phyloP scores from a whole-genome alignment of 2,329 filamentous ascomycete genomes.

The Xylariaceae sp. region DNA sequence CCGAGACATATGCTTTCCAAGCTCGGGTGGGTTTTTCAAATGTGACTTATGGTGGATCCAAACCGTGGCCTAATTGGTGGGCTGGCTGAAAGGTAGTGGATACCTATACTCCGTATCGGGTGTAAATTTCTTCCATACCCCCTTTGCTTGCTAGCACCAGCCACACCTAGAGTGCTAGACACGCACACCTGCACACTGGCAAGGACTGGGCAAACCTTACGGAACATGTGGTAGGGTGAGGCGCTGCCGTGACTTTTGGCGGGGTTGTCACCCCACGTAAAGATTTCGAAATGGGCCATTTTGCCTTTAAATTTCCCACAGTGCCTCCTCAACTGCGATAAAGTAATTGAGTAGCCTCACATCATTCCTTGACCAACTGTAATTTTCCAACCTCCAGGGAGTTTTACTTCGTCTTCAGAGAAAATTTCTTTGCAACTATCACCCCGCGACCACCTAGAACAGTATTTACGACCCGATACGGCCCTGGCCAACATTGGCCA shows the following conservation, averaged over 20 bases:
- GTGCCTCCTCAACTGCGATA: constrained; percentile 28
- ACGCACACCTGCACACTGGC: no score
- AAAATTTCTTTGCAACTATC: neutral
- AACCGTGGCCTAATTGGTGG: no score
- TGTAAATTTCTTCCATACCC: constrained; percentile 20
- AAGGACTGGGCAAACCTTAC: no score
- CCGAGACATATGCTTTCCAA: constrained; percentile 19
- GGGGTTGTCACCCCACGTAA: constrained; percentile 34
- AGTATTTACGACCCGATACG: constrained; percentile 13
- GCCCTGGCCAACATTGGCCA: constrained; percentile 32
- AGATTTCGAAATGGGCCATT: constrained; percentile 30
- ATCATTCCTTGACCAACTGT: constrained; percentile 15
- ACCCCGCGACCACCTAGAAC: neutral
- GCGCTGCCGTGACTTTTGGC: constrained; percentile 22
- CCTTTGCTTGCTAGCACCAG: neutral
- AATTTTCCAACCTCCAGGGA: constrained; percentile 2
- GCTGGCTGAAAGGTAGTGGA: no score
- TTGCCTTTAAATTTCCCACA: constrained; percentile 27
- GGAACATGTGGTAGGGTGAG: no score
- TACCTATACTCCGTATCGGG: no score
- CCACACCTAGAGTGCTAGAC: no score
- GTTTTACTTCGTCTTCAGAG: neutral
- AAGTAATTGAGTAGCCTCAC: constrained; percentile 17
- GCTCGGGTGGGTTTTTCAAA: constrained; percentile 26
- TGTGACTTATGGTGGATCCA: constrained; percentile 21